A percentile compares a stretch with the other conserved stretches of the same genome.
Evolutionary conservation across 1,284 basidiomycete genomes (phyloP).

Genomic region (Ganoderma meredithae): DNA sequence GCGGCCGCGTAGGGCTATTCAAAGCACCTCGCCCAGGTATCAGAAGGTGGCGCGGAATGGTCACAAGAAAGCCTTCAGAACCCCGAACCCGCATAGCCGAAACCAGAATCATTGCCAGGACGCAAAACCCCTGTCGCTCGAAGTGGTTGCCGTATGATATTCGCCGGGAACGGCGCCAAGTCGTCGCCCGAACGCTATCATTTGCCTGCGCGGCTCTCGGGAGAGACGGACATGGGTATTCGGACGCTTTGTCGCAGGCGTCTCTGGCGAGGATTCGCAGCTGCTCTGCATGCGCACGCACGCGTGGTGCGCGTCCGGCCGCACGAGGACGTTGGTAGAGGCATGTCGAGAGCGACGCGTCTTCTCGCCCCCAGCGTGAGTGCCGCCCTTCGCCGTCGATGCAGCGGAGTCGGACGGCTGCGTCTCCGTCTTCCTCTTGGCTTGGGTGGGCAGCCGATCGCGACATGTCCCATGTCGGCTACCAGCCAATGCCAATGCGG

Average conservation of each 20-base stretch:
- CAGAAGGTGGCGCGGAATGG: slow-evolving; percentile 33
- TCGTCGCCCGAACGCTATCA: not conserved
- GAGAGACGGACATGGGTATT: not conserved
- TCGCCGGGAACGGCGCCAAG: not conserved
- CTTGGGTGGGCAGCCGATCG: not conserved
- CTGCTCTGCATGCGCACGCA: not conserved
- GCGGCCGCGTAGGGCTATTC: slow-evolving; percentile 13
- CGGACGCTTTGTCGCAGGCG: slow-evolving; percentile 4
- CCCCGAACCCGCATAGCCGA: slow-evolving; percentile 2
- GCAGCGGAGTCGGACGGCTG: not conserved
- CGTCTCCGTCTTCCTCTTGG: not conserved
- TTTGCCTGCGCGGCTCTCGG: slow-evolving; percentile 1
- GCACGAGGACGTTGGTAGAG: not conserved
- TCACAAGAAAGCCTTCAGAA: slow-evolving; percentile 1
- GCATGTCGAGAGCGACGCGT: not conserved
- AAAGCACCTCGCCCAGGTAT: slow-evolving; percentile 19
- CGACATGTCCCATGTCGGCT: not conserved
- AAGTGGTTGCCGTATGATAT: not conserved
- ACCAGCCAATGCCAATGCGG: not conserved
- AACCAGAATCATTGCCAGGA: slow-evolving; percentile 5
- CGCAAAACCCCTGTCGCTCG: not conserved
- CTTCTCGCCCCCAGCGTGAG: slow-evolving; percentile 3
- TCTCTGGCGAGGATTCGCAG: not conserved
- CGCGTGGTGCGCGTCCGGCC: slow-evolving; percentile 5
- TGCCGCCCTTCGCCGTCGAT: not conserved